phyloP scores from a whole-genome alignment of 352 stramenopile genomes.

The Phytopythium mirpurense region DNA sequence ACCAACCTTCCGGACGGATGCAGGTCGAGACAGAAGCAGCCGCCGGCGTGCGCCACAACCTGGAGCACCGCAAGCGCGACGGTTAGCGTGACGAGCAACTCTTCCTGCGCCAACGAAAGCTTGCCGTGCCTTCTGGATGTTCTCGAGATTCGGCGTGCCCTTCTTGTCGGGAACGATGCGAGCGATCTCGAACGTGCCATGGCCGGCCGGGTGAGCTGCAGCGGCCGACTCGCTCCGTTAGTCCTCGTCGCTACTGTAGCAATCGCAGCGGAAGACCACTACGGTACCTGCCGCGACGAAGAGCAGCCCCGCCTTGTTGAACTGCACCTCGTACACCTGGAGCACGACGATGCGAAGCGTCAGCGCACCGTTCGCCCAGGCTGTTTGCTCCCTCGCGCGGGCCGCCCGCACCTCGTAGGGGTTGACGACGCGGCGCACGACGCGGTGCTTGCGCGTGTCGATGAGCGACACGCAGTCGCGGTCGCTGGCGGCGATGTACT shows the following conservation, averaged over 20 bases:
- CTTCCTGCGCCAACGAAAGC: no score
- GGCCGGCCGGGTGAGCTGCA: slow-evolving; percentile 55
- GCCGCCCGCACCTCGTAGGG: slow-evolving; percentile 45
- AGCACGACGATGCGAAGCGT: neutral
- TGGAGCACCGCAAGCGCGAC: slow-evolving; percentile 13
- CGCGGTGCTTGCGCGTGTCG: slow-evolving; percentile 74
- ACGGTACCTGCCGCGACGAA: slow-evolving; percentile 61
- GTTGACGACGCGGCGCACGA: slow-evolving; percentile 74
- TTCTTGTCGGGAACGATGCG: slow-evolving; percentile 73
- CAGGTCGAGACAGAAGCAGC: slow-evolving; percentile 77
- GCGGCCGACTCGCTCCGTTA: neutral
- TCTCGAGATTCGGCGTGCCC: slow-evolving; percentile 74
- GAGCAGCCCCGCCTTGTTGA: slow-evolving; percentile 70
- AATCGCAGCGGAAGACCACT: neutral
- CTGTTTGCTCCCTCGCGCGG: no score
- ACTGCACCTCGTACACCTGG: slow-evolving; percentile 74
- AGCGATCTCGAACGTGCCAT: slow-evolving; percentile 85
- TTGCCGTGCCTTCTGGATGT: slow-evolving; percentile 62
- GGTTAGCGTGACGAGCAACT: no score
- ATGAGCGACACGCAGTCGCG: slow-evolving; percentile 74
- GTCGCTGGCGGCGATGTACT: slow-evolving; percentile 79
- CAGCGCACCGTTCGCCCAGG: neutral
- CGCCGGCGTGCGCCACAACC: slow-evolving; percentile 73
- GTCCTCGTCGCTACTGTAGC: neutral
- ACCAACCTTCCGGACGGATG: slow-evolving; percentile 65